Conservation (phyloP, 2,329 filamentous ascomycete genomes). For the Aspergillus sp. region DNA sequence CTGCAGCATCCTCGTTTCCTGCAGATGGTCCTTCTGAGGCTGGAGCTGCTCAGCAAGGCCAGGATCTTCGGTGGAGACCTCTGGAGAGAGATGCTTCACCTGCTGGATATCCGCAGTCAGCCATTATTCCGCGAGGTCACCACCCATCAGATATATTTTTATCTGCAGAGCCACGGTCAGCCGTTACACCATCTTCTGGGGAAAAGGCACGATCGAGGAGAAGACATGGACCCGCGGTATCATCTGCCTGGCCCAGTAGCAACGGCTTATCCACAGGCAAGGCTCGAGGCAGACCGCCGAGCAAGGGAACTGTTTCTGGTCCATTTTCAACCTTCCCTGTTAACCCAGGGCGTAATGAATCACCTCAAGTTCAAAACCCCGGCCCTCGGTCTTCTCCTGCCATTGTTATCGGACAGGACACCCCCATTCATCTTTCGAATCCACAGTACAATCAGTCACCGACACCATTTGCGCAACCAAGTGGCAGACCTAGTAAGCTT, state of each 20-base stretch:
- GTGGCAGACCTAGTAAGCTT: slow-evolving; percentile 31
- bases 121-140: slow-evolving; percentile 57
- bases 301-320: slow-evolving; percentile 60
- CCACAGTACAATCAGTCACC: slow-evolving; percentile 22
- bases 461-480: slow-evolving; percentile 15
- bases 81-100: slow-evolving; percentile 58
- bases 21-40: slow-evolving; percentile 33
- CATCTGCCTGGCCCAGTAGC: slow-evolving; percentile 78
- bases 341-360: slow-evolving; percentile 49
- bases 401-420: slow-evolving; percentile 39
- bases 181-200: slow-evolving; percentile 58
- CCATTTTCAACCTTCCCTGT: slow-evolving; percentile 67
- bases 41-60: slow-evolving; percentile 18
- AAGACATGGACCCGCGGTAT: slow-evolving; percentile 79
- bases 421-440: slow-evolving; percentile 11
- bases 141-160: slow-evolving; percentile 28
- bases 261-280: slow-evolving; percentile 62
- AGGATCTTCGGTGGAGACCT: slow-evolving; percentile 42
- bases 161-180: slow-evolving; percentile 61
- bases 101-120: slow-evolving; percentile 71
- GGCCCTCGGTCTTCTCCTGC: slow-evolving; percentile 35
- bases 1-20: slow-evolving; percentile 37
- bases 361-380: slow-evolving; percentile 38
- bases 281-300: slow-evolving; percentile 73
- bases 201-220: slow-evolving; percentile 44